Conservation (phyloP, 2,329 filamentous ascomycete genomes). For the Ilyonectria destructans region DNA sequence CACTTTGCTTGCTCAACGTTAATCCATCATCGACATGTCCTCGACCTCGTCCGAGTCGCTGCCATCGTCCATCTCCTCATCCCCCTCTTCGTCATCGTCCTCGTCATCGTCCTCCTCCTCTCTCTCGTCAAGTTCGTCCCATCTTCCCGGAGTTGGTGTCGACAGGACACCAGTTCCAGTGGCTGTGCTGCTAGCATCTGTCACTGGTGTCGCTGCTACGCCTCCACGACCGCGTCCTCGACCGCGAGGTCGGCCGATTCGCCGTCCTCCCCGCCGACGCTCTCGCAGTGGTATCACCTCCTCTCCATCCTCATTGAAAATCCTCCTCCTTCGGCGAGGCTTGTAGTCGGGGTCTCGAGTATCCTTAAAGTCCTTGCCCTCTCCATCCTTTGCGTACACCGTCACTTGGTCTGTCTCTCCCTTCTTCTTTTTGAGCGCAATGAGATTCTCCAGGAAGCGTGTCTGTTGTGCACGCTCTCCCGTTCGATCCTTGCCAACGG, state of each 20-base stretch:
- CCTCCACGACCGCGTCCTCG: conserved; percentile 38
- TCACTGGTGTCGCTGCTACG: conserved; percentile 19
- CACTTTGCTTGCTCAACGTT: neutral
- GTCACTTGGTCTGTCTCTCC: conserved; percentile 79
- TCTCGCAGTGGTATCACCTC: conserved; percentile 44
- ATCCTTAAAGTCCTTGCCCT: conserved; percentile 60
- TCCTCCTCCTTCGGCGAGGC: conserved; percentile 50
- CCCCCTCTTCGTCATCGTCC: conserved; percentile 48
- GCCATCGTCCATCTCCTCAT: conserved; percentile 45
- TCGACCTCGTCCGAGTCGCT: conserved; percentile 49
- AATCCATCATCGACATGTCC: conserved; percentile 49
- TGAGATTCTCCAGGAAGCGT: conserved; percentile 77
- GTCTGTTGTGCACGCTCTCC: conserved; percentile 66
- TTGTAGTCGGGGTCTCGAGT: conserved; percentile 60
- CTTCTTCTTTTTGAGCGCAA: conserved; percentile 74
- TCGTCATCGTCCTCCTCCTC: conserved; percentile 45
- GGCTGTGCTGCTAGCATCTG: conserved; percentile 32
- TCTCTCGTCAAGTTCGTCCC: conserved; percentile 51
- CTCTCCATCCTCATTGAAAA: conserved; percentile 48
- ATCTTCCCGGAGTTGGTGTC: conserved; percentile 55
- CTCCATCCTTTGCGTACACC: conserved; percentile 66
- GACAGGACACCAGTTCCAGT: conserved; percentile 47
- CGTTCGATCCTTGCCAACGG: conserved; percentile 62
- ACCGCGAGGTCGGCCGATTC: conserved; percentile 43
- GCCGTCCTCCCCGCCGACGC: conserved; percentile 38